phyloP scores from a whole-genome alignment of 768 basidiomycete genomes.

The Favolaschia claudopus region DNA sequence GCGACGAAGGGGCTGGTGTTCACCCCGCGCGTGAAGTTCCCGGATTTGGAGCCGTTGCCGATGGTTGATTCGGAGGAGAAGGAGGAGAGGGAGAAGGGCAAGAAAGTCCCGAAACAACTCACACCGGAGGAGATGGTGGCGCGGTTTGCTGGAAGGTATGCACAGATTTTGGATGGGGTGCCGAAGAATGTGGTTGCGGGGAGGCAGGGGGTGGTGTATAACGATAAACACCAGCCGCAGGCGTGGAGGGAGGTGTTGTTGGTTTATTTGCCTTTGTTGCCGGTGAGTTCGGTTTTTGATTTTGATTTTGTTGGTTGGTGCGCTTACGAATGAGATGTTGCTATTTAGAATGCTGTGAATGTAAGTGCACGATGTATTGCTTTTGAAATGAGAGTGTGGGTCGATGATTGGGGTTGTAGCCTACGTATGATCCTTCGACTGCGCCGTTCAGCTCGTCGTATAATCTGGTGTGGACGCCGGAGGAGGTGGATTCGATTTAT shows the following conservation, averaged over 20 bases:
- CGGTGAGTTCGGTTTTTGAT: neutral
- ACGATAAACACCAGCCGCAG: slow-evolving; percentile 13
- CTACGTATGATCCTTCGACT: slow-evolving; percentile 10
- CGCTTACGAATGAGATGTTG: neutral
- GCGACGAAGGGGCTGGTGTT: slow-evolving; percentile 6
- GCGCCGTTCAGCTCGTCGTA: slow-evolving; percentile 13
- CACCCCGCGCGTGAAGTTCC: slow-evolving; percentile 7
- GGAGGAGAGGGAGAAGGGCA: slow-evolving; percentile 7
- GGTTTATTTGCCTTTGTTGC: slow-evolving; percentile 8
- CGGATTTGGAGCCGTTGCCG: neutral
- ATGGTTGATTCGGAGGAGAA: neutral
- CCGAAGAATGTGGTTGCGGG: neutral
- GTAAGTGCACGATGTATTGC: no score
- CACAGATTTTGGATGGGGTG: slow-evolving; percentile 8
- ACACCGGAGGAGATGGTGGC: neutral
- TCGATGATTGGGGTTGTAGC: no score
- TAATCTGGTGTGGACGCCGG: slow-evolving; percentile 12
- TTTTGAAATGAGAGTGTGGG: no score
- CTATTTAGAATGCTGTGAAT: slow-evolving; percentile 8
- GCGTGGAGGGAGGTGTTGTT: slow-evolving; percentile 2
- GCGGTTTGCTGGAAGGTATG: slow-evolving; percentile 5
- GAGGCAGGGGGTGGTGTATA: slow-evolving; percentile 7
- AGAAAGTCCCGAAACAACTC: slow-evolving; percentile 4
- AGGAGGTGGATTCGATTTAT: slow-evolving; percentile 10
- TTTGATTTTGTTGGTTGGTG: neutral